Evolutionary conservation across 2,329 filamentous ascomycete species (phyloP).

Genomic region (Fusarium kyushuense): DNA sequence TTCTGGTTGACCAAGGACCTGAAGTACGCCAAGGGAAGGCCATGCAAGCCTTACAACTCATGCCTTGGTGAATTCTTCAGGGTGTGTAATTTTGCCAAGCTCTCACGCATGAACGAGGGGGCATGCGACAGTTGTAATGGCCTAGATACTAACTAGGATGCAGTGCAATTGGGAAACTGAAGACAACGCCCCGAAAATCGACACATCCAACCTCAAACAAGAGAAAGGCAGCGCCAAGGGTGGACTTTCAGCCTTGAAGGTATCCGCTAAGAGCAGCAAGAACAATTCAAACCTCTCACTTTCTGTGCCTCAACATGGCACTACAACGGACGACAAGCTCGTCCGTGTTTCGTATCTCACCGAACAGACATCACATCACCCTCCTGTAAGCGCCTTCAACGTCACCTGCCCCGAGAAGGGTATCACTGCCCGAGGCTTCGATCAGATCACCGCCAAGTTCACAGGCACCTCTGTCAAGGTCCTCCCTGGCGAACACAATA

Average conservation of each 20-base stretch:
- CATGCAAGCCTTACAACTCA: slow-evolving; percentile 99
- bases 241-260: slow-evolving; percentile 63
- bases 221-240: slow-evolving; percentile 55
- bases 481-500: slow-evolving; percentile 89
- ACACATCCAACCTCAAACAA: slow-evolving; percentile 58
- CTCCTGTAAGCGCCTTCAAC: slow-evolving; percentile 95
- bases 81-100: slow-evolving; percentile 63
- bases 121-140: neutral
- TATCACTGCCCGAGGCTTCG: slow-evolving; percentile 87
- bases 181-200: slow-evolving; percentile 77
- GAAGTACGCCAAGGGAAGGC: slow-evolving; percentile 98
- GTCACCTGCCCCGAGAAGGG: slow-evolving; percentile 93
- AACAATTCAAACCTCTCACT: slow-evolving; percentile 63
- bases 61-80: slow-evolving; percentile 97
- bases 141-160: slow-evolving; percentile 30
- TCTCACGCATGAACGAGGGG: neutral
- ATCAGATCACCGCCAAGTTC: slow-evolving; percentile 97
- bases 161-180: slow-evolving; percentile 96
- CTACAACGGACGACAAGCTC: slow-evolving; percentile 59
- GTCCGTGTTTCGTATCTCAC: slow-evolving; percentile 93
- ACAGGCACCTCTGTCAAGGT: slow-evolving; percentile 95
- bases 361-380: slow-evolving; percentile 98
- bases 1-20: slow-evolving; percentile 99
- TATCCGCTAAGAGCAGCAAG: slow-evolving; percentile 58
- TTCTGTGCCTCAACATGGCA: slow-evolving; percentile 63